Percentiles rank a stretch among this genome's conserved stretches.
These are phyloP conservation scores for Mycosarcoma mackinlayi DNA, from an alignment of 1,284 basidiomycete genomes.

Conservation along the genomic window DNA sequence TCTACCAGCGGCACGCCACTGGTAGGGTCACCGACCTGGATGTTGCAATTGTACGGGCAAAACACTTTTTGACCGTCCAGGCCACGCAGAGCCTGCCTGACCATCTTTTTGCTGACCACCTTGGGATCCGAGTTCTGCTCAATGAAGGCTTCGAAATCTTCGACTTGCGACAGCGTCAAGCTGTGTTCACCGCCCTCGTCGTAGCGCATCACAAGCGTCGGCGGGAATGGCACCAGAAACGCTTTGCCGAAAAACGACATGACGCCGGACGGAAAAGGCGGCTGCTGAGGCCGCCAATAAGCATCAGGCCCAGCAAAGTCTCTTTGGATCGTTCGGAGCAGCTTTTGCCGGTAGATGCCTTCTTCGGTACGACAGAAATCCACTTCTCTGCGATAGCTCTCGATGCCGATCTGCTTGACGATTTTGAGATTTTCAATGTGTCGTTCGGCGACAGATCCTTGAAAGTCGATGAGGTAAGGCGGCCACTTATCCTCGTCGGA, in stretches of 20 bases:
- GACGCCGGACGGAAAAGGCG: slow-evolving; percentile 53
- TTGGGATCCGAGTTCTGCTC: slow-evolving; percentile 75
- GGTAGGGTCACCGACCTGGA: slow-evolving; percentile 70
- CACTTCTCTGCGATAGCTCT: slow-evolving; percentile 34
- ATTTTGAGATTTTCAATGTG: slow-evolving; percentile 85
- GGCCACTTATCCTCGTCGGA: slow-evolving; percentile 75
- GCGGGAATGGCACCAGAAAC: slow-evolving; percentile 83
- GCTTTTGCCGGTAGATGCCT: slow-evolving; percentile 29
- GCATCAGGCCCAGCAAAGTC: slow-evolving; percentile 62
- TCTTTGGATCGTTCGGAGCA: slow-evolving; percentile 48
- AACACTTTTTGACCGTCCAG: slow-evolving; percentile 76
- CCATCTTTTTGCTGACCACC: slow-evolving; percentile 73
- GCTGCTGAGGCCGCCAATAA: slow-evolving; percentile 50
- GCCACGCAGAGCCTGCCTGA: slow-evolving; percentile 77
- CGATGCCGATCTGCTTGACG: slow-evolving; percentile 54
- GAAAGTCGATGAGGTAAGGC: slow-evolving; percentile 78
- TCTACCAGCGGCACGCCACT: slow-evolving; percentile 24
- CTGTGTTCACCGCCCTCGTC: slow-evolving; percentile 72
- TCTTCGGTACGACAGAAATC: slow-evolving; percentile 32
- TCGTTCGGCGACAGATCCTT: slow-evolving; percentile 78
- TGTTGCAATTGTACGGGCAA: slow-evolving; percentile 76
- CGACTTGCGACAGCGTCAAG: slow-evolving; percentile 71
- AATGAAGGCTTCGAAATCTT: slow-evolving; percentile 76
- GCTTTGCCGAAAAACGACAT: slow-evolving; percentile 71
- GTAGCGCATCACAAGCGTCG: slow-evolving; percentile 76